These are phyloP conservation scores for Nitzschia sp. DNA, from an alignment of 108 stramenopile species.

Conservation along the genomic window DNA sequence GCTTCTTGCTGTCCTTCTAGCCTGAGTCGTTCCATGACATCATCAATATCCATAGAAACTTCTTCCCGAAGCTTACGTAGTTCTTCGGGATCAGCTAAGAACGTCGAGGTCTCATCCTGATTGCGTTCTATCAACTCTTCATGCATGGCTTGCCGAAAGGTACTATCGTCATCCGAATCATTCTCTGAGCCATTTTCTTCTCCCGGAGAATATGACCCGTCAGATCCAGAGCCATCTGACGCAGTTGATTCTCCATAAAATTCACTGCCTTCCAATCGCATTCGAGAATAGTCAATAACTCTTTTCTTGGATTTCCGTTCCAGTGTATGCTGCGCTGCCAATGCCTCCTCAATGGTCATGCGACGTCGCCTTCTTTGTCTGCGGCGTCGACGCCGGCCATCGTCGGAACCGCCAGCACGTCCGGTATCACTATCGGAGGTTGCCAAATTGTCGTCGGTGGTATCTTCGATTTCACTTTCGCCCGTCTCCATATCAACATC, in stretches of 20 bases:
- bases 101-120: conserved; percentile 13
- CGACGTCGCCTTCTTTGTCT: conserved; percentile 14
- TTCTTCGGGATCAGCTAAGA: conserved; percentile 47
- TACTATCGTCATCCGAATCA: conserved; percentile 54
- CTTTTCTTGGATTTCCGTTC: conserved; percentile 31
- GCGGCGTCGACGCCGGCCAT: background rate
- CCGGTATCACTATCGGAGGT: conserved; percentile 20
- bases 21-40: conserved; percentile 47
- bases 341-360: conserved; percentile 72
- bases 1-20: conserved; percentile 30
- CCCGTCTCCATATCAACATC: conserved; percentile 1
- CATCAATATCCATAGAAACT: conserved; percentile 50
- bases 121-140: conserved; percentile 38
- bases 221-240: conserved; percentile 37
- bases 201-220: conserved; percentile 33
- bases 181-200: conserved; percentile 13
- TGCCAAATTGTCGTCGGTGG: conserved; percentile 14
- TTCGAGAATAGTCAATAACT: conserved; percentile 28
- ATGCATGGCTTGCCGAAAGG: conserved; percentile 49
- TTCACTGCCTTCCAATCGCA: conserved; percentile 12
- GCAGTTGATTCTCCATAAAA: conserved; percentile 71
- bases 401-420: background rate
- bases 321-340: conserved; percentile 16
- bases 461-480: background rate
- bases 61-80: conserved; percentile 59